phyloP scores from a whole-genome alignment of 208 protist genomes.

The Herpetomonas tarakana region DNA sequence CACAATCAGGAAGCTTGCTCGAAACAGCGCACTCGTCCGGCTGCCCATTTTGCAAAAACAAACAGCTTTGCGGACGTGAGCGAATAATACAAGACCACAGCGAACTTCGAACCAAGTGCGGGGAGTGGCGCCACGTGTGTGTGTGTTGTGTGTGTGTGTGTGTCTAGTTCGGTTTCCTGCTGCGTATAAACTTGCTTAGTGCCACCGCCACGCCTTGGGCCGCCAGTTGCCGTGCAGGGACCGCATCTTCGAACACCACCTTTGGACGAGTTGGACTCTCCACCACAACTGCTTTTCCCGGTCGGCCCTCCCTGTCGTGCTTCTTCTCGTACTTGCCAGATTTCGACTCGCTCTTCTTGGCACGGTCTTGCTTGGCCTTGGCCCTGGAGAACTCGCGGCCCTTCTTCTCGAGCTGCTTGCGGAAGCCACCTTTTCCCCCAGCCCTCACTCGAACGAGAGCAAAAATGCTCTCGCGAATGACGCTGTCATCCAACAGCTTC shows the following conservation, averaged over 20 bases:
- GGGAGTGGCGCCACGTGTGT: too few species aligned
- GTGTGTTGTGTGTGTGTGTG: too few species aligned
- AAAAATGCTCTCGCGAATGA: slow-evolving; percentile 11
- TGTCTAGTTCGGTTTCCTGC: too few species aligned
- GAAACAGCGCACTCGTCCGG: too few species aligned
- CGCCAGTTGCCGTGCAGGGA: too few species aligned
- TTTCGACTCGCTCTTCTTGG: slow-evolving; percentile 12
- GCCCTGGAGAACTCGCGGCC: slow-evolving; percentile 67
- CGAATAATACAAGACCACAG: too few species aligned
- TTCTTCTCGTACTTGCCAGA: slow-evolving; percentile 2
- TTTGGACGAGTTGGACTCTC: slow-evolving; percentile 23
- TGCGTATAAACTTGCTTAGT: slow-evolving; percentile 23
- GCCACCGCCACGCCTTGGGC: slow-evolving; percentile 16
- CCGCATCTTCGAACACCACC: too few species aligned
- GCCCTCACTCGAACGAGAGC: slow-evolving; percentile 32
- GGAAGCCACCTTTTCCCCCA: slow-evolving; percentile 81
- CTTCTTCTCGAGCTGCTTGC: slow-evolving; percentile 85
- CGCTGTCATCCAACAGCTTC: too few species aligned
- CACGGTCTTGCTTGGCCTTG: slow-evolving; percentile 37
- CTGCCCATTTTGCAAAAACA: too few species aligned
- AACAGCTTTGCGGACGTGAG: too few species aligned
- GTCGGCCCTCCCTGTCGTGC: slow-evolving; percentile 11
- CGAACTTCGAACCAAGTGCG: too few species aligned
- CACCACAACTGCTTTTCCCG: slow-evolving; percentile 18
- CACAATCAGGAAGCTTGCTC: too few species aligned